Evolutionary conservation across 352 stramenopile genomes (phyloP).

Genomic region (Phytophthora multivora): DNA sequence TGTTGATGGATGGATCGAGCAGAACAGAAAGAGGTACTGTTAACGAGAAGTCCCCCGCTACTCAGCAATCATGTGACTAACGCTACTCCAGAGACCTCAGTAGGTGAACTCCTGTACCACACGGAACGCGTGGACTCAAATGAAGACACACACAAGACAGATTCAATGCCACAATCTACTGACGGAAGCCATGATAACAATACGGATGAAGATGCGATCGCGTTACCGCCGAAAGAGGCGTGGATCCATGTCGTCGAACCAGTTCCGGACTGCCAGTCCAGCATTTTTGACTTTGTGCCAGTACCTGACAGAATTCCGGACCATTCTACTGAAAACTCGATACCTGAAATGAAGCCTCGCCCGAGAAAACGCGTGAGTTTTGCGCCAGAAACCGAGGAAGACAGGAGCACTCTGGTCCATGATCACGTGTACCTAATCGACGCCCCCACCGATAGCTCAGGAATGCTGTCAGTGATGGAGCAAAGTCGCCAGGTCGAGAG

Average conservation of each 20-base stretch:
- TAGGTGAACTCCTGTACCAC: slow-evolving; percentile 37
- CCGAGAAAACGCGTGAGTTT: slow-evolving; percentile 31
- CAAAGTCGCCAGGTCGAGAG: slow-evolving; percentile 54
- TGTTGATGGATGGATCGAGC: slow-evolving; percentile 13
- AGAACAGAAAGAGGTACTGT: not conserved
- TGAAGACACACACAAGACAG: not conserved
- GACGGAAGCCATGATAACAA: slow-evolving; percentile 4
- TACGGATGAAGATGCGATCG: not conserved
- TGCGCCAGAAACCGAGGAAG: slow-evolving; percentile 12
- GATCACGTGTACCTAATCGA: slow-evolving; percentile 31
- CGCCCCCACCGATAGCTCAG: slow-evolving; percentile 4
- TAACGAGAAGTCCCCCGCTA: not conserved
- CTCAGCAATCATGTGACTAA: slow-evolving; percentile 11
- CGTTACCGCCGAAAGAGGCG: slow-evolving; percentile 35
- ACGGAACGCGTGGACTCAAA: slow-evolving; percentile 28
- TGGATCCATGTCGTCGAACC: slow-evolving; percentile 45
- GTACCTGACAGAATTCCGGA: not conserved
- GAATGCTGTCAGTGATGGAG: slow-evolving; percentile 23
- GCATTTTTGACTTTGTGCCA: slow-evolving; percentile 59
- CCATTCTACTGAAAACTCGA: not conserved
- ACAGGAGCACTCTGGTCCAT: slow-evolving; percentile 8
- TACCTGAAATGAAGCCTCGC: slow-evolving; percentile 1
- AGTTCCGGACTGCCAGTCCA: slow-evolving; percentile 27
- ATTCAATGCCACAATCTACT: not conserved
- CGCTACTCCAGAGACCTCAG: not conserved